Conservation (phyloP, 164 flowering plant species). For the Vitis rupestris region DNA sequence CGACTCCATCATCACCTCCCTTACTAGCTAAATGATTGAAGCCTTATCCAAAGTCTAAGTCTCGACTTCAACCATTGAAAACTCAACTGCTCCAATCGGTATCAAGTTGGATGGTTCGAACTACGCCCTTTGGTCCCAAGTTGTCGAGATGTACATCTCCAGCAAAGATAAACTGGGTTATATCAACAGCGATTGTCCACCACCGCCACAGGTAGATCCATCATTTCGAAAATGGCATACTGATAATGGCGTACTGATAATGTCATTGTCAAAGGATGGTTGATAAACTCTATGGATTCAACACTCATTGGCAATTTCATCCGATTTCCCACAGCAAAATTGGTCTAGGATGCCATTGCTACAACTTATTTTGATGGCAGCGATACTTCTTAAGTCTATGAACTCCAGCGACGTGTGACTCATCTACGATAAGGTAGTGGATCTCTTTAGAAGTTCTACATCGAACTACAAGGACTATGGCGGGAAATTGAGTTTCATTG, state of each 20-base stretch:
- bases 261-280: constrained; percentile 4
- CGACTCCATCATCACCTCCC: no score
- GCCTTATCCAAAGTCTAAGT: no score
- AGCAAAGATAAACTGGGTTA: no score
- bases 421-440: background rate
- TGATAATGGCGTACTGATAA: background rate
- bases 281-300: background rate
- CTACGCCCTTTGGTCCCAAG: constrained; percentile 11
- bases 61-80: no score
- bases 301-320: background rate
- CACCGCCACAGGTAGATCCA: background rate
- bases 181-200: background rate
- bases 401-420: background rate
- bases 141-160: background rate
- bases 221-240: constrained; percentile 1
- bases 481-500: rapidly evolving
- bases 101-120: constrained; percentile 17
- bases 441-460: constrained; percentile 3
- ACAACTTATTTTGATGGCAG: background rate
- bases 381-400: constrained; percentile 8
- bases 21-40: no score
- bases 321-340: background rate
- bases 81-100: background rate
- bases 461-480: no score
- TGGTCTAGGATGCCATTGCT: background rate